Evolutionary conservation across 805 yeast species (phyloP), one percentile per base, ranked within the genome.

Genomic region (Saccharomycopsis sp.): DNA sequence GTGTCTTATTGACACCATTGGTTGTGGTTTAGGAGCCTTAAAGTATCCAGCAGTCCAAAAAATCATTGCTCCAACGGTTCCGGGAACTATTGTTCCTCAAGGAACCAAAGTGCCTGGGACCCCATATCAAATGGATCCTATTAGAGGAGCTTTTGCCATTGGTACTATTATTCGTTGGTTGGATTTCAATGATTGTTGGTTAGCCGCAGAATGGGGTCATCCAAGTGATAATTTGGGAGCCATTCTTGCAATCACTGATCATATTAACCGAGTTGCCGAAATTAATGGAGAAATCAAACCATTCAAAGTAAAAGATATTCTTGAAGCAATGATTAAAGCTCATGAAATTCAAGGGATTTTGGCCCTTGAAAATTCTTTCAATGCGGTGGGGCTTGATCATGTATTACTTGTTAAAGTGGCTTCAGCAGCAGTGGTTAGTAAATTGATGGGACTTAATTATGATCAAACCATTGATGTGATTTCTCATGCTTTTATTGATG

Each of bases 181-280:
- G 41, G 80, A 74, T 49, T 74, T 65, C 59, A 74, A 74, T 47
- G 79, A 74, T 52, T 74, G 79, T 55, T 74, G 79, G 79, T 56
- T 74, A 31, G 80, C 79, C 36, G 78, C 77, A n/a, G 79, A 74
- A 54, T 74, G 80, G 79, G 80, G 80, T 3, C 80, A 74, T 54
- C 80, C 79, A 19, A 69, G 76, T 25, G 80, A 74, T 51, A 74
- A 74, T 54, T 51, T 74, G 37, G 79, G 79, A 35, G 75, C 76
- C 38, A 72, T 74, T 43, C 54, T 74, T 12, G 75, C 79, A 1
- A 74, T 74, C 26, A 70, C 78, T 25, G 79, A 74, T 55, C 64
- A 70, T 59, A 61, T 68, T 42, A 67, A 74, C 39, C 63, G 79
- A 47, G 51, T 61, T 19, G 55, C 62, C 39, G 64, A 63, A 50